Percentiles rank a stretch among this genome's conserved stretches.
These are phyloP conservation scores for Plectosphaerella cucumerina DNA, from an alignment of 2,329 filamentous ascomycete species.

Conservation along the genomic window DNA sequence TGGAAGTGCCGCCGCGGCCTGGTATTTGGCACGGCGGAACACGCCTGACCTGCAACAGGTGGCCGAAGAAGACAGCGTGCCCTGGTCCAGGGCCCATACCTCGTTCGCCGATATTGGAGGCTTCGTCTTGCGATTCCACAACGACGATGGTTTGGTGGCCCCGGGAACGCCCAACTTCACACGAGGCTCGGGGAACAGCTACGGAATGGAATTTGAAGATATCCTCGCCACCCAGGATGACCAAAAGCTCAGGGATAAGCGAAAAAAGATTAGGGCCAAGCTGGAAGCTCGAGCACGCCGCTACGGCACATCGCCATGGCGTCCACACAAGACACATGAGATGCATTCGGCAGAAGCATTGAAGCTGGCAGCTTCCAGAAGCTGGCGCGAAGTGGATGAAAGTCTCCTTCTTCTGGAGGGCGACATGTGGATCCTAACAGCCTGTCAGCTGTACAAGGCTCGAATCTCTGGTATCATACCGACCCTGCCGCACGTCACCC, in stretches of 20 bases:
- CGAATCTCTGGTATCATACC: constrained; percentile 13
- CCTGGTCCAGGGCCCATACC: constrained; percentile 11
- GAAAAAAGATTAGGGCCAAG: background rate
- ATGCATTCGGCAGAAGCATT: background rate
- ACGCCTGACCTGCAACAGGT: background rate
- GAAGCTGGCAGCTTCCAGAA: no score
- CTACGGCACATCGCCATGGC: background rate
- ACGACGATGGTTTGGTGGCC: no score
- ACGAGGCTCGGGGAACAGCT: no score
- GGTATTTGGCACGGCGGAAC: background rate
- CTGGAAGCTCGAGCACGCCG: background rate
- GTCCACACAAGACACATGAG: background rate
- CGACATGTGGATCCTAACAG: background rate
- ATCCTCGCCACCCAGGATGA: no score
- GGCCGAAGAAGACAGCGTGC: constrained; percentile 4
- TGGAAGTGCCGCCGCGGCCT: background rate
- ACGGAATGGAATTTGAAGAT: no score
- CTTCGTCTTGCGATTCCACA: background rate
- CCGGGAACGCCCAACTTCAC: no score
- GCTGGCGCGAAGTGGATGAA: no score
- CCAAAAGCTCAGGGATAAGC: no score
- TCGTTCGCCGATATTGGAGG: constrained; percentile 12
- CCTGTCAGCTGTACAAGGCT: background rate
- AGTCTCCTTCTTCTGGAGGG: background rate
- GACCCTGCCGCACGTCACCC: constrained; percentile 13